A percentile compares a stretch with the other conserved stretches of the same genome.
Conservation (phyloP, 2,329 filamentous ascomycete genomes). For the Raffaelea deltoideospora region DNA sequence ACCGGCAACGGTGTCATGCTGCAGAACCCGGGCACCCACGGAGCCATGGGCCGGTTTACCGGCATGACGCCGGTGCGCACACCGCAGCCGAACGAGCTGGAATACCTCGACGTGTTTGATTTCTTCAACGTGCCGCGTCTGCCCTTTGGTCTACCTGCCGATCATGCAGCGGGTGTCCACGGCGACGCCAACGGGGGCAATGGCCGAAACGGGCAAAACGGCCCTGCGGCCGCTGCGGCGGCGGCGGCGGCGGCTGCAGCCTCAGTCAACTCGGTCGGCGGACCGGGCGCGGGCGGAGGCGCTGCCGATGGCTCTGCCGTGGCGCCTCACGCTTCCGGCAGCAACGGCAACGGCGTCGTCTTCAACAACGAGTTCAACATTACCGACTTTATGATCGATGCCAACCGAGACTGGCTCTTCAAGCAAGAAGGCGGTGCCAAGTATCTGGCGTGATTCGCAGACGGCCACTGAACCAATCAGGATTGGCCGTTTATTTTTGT, state of each 20-base stretch:
- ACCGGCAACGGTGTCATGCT: neutral
- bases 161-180: too few relatives aligned
- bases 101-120: conserved; percentile 85
- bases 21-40: conserved; percentile 8
- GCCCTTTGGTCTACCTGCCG: conserved; percentile 28
- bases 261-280: neutral
- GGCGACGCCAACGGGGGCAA: neutral
- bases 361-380: conserved; percentile 56
- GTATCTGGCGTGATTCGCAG: conserved; percentile 11
- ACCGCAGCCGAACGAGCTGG: conserved; percentile 67
- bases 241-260: conserved; percentile 18
- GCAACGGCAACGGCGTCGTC: conserved; percentile 10
- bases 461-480: too few relatives aligned
- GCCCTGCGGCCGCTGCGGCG: conserved; percentile 1
- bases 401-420: conserved; percentile 60
- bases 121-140: conserved; percentile 86
- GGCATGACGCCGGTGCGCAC: conserved; percentile 48
- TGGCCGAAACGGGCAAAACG: conserved; percentile 1
- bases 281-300: neutral
- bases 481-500: too few relatives aligned
- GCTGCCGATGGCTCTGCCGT: too few relatives aligned
- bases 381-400: conserved; percentile 63
- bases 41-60: conserved; percentile 27
- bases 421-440: conserved; percentile 28
- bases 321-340: conserved; percentile 1